phyloP scores from a whole-genome alignment of 768 basidiomycete species.

The Vishniacozyma victoriae region DNA sequence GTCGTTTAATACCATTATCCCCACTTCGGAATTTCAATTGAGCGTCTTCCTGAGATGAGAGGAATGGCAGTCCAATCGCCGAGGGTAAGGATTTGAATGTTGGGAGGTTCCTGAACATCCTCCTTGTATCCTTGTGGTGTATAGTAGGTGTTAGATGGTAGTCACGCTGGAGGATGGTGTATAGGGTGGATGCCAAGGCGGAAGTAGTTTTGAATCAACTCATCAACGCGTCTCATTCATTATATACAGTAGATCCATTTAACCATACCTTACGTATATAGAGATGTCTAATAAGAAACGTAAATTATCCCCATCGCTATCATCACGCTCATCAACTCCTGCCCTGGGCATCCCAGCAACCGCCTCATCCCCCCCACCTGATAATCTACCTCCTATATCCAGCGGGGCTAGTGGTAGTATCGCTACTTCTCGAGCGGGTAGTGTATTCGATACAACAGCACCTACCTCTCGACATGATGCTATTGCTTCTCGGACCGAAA shows the following conservation, averaged over 20 bases:
- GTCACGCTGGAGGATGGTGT: no score
- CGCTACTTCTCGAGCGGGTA: not conserved
- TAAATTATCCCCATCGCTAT: constrained; percentile 18
- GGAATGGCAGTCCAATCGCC: constrained; percentile 44
- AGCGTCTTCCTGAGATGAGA: constrained; percentile 60
- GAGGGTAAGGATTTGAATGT: constrained; percentile 41
- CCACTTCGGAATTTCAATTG: constrained; percentile 84
- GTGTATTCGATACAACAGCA: not conserved
- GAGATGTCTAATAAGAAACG: constrained; percentile 16
- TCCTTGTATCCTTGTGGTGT: no score
- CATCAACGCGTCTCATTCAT: no score
- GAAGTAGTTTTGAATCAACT: no score
- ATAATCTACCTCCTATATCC: not conserved
- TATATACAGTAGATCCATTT: no score
- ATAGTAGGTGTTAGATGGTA: no score
- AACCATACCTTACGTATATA: no score
- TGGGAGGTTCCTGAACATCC: constrained; percentile 39
- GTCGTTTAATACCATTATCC: constrained; percentile 68
- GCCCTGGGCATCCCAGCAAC: constrained; percentile 1
- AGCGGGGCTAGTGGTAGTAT: not conserved
- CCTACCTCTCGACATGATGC: not conserved
- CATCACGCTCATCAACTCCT: constrained; percentile 19
- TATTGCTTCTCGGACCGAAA: not conserved
- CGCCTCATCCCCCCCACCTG: not conserved
- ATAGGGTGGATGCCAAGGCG: no score